phyloP scores from a whole-genome alignment of 2,329 filamentous ascomycete genomes.

The Cyphellophora europaea region DNA sequence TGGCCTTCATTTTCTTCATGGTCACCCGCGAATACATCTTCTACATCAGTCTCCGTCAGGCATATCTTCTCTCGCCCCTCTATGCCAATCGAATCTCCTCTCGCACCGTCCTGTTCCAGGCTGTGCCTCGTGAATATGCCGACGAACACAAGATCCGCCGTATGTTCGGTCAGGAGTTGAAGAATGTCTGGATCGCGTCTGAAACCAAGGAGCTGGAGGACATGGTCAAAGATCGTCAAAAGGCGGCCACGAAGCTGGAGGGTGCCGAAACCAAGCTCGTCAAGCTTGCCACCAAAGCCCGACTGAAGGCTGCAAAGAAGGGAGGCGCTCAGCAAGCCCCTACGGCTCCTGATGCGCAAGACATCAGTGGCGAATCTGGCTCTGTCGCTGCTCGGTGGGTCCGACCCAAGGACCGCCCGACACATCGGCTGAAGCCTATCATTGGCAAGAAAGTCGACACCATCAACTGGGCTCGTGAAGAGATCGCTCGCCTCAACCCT shows the following conservation, averaged over 20 bases:
- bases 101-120: slow-evolving; percentile 79
- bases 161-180: slow-evolving; percentile 74
- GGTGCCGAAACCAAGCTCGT: slow-evolving; percentile 80
- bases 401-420: slow-evolving; percentile 61
- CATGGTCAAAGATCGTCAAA: slow-evolving; percentile 70
- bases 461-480: slow-evolving; percentile 76
- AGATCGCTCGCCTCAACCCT: slow-evolving; percentile 66
- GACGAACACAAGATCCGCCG: slow-evolving; percentile 66
- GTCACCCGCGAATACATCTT: slow-evolving; percentile 82
- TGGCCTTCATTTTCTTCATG: slow-evolving; percentile 77
- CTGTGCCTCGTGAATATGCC: slow-evolving; percentile 70
- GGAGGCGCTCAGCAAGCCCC: slow-evolving; percentile 28
- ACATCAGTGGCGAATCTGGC: slow-evolving; percentile 57
- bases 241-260: slow-evolving; percentile 72
- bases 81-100: slow-evolving; percentile 82
- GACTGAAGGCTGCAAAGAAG: slow-evolving; percentile 56
- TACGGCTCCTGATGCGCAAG: slow-evolving; percentile 2
- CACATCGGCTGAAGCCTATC: slow-evolving; percentile 61
- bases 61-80: slow-evolving; percentile 75
- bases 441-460: slow-evolving; percentile 88
- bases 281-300: slow-evolving; percentile 63
- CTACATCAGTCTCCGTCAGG: slow-evolving; percentile 87
- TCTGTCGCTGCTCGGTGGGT: slow-evolving; percentile 67
- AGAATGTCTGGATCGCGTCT: slow-evolving; percentile 73
- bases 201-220: slow-evolving; percentile 71